Conservation (phyloP, 2,329 filamentous ascomycete genomes). For the Aschersonia sp. region DNA sequence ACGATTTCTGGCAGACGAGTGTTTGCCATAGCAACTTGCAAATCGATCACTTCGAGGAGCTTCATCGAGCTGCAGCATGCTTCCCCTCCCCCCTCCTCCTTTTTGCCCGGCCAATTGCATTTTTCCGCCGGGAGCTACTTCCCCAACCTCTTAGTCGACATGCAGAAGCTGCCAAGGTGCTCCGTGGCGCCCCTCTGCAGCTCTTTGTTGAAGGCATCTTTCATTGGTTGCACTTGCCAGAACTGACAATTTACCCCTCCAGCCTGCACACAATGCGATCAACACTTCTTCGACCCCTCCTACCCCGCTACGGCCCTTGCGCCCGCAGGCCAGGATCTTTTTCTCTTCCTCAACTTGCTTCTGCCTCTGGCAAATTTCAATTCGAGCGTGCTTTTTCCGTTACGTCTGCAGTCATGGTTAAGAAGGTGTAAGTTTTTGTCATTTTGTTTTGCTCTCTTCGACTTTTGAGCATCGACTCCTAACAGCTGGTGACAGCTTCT, state of each 20-base stretch:
- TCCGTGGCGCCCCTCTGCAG: neutral
- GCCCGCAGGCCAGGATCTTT: constrained; percentile 24
- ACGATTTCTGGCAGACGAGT: no score
- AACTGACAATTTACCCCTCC: constrained; percentile 25
- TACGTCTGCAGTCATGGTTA: constrained; percentile 56
- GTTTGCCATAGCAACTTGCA: no score
- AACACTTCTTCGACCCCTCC: constrained; percentile 29
- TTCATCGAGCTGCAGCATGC: no score
- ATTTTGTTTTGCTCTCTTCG: neutral
- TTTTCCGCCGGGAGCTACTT: neutral
- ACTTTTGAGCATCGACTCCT: neutral
- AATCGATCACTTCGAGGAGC: no score
- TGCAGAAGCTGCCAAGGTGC: neutral
- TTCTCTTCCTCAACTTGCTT: constrained; percentile 25
- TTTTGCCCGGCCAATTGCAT: no score
- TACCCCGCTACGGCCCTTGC: constrained; percentile 29
- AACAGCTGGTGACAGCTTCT: constrained; percentile 34
- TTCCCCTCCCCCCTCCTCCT: no score
- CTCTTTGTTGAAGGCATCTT: neutral
- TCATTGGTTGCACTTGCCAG: constrained; percentile 6
- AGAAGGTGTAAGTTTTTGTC: constrained; percentile 45
- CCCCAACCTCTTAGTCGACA: neutral
- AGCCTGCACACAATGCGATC: constrained; percentile 29
- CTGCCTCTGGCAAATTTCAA: constrained; percentile 24
- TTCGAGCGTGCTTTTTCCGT: constrained; percentile 28